These are phyloP conservation scores for Sonneratia alba DNA, from an alignment of 345 rosid species.

Conservation along the genomic window DNA sequence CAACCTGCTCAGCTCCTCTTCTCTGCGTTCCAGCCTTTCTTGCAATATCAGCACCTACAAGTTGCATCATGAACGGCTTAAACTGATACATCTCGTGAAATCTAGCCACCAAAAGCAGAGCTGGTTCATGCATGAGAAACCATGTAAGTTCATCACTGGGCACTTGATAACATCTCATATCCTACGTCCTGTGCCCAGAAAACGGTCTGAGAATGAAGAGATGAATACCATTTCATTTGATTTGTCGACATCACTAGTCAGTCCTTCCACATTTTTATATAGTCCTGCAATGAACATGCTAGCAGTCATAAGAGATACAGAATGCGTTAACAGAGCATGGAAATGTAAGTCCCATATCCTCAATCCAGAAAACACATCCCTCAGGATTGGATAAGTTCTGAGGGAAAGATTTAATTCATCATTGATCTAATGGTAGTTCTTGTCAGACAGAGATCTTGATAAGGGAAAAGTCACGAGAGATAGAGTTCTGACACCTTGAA, in stretches of 20 bases:
- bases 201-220: conserved; percentile 3
- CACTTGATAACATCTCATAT: background rate
- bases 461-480: too few relatives aligned
- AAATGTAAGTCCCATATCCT: background rate
- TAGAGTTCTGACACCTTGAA: too few relatives aligned
- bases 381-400: background rate
- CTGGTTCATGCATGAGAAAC: background rate
- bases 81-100: background rate
- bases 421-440: background rate
- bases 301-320: background rate
- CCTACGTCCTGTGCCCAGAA: background rate
- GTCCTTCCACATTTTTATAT: conserved; percentile 57
- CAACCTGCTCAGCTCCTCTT: conserved; percentile 33
- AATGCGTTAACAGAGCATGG: background rate
- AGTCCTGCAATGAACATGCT: conserved; percentile 30
- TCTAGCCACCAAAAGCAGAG: background rate
- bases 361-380: background rate
- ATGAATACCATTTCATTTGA: conserved; percentile 70
- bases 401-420: background rate
- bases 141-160: background rate
- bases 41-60: conserved; percentile 60
- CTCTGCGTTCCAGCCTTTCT: conserved; percentile 64
- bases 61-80: background rate
- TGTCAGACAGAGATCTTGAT: background rate
- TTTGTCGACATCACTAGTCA: conserved; percentile 74